Base-by-base conservation (phyloP, 495 filamentous ascomycete genomes). In the Aspergillus diversus region DNA sequence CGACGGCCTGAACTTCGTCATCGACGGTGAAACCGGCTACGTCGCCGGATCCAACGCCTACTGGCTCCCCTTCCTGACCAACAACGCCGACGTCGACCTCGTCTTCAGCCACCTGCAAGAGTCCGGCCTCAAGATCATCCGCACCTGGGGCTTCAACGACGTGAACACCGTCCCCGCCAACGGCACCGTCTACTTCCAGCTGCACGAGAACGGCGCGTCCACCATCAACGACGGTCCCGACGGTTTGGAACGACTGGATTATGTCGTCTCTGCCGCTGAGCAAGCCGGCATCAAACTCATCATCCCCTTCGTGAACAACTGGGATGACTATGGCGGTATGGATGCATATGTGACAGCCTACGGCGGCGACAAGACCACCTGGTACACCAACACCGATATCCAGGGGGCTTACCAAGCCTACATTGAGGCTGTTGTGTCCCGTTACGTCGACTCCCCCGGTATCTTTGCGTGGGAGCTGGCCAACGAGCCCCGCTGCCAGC, bases 71-170 rank as follows among this genome's bases (percentile, higher is more conserved):
- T 90, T 91, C 76, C 81, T 91, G 21, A 84, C 78, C 32, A 86
- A 84, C 68, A 78, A 85, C 61, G 75, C 70, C 9, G 87, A 91
- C 68, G 83, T 90, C 5, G 85, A 90, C 62, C 74, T 79, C 3
- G 80, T 80, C n/a, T 74, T 87, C 37, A 69, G 81, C 15, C 77
- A 85, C 64, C 52, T 80, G 51, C 63, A 76, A 37, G 67, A 74
- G 17, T 81, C 87, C 12, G 87, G 86, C 2, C 80, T 90, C 56
- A 89, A 88, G 66, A 86, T 91, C 68, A 76, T 90, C 37, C 85
- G 89, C 7, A 80, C 89, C 56, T 91, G 90, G 89, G 89, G 87
- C 2, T 92, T 92, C 78, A 88, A 88, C 75, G 87, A 89, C 70
- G 77, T 80, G 31, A 88, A 82, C 46, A 57, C 70, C 0, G 63